Evolutionary conservation across 2,329 filamentous ascomycete species (phyloP), one percentile per base, ranked within the genome.

Genomic region (Microcyclosporella mali): DNA sequence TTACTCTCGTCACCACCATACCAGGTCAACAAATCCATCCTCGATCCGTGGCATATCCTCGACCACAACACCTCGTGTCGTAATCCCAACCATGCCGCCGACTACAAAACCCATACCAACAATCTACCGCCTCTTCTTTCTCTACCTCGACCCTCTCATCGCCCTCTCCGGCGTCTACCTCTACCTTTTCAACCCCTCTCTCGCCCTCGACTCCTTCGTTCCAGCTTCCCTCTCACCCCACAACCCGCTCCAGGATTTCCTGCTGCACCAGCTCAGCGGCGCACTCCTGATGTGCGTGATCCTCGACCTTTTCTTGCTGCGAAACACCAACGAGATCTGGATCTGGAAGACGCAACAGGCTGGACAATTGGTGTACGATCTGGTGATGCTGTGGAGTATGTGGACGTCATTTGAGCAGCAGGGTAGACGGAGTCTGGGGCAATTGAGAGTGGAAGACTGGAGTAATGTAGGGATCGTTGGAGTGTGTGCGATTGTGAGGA

Each of bases 101-200:
- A n/a, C n/a, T n/a, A n/a, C n/a, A n/a, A n/a, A n/a, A n/a, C n/a
- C 33, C 41, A 41, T 47, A 14, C 41, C 40, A 11, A 38, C 36
- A 6, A 40, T 48, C 47, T 53, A 46, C 41, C 33, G 37, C 33
- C 14, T 50, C 43, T 47, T 49, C 45, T 50, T 52, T 41, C 41
- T 43, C 32, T 29, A 40, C 33, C 25, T 49, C 14, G 50, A 47
- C 34, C 48, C 48, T 9, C 29, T 41, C 15, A 49, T 53, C 25
- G 46, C 43, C 32, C 39, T 47, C 32, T 40, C 31, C 34, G 49
- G 44, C 17, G 40, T 35, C 14, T 52, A 41, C 40, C 45, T 47
- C 41, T 45, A 45, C 34, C 34, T 52, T n/a, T 41, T 47, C 37
- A 42, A 40, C 3, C 49, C 49, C 6, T 18, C 35, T 3, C 18